Percentiles rank a stretch among this genome's conserved stretches.
Conservation (phyloP, 352 stramenopile species). For the Pythium dissotocum region DNA sequence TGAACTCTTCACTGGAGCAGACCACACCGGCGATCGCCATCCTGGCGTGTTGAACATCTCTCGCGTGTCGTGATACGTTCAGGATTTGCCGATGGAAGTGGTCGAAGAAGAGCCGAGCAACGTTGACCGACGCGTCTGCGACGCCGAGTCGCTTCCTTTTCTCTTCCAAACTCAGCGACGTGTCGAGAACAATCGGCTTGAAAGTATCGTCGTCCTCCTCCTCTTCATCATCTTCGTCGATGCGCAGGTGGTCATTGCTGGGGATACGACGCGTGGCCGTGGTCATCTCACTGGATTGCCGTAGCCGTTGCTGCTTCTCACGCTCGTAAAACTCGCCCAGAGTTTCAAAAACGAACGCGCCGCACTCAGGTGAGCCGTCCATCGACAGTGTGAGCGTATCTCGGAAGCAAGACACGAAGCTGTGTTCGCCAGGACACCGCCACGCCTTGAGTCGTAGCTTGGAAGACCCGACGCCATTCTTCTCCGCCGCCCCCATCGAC, state of each 20-base stretch:
- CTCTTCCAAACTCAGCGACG: slow-evolving; percentile 18
- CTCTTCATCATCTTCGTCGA: slow-evolving; percentile 9
- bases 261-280: not conserved
- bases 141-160: slow-evolving; percentile 26
- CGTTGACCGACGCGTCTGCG: slow-evolving; percentile 14
- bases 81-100: slow-evolving; percentile 25
- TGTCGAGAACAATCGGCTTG: slow-evolving; percentile 4
- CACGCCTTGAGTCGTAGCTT: slow-evolving; percentile 15
- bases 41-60: not conserved
- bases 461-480: not conserved
- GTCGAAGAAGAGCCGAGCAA: slow-evolving; percentile 24
- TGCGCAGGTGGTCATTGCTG: not conserved
- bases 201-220: slow-evolving; percentile 15
- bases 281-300: not conserved
- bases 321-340: slow-evolving; percentile 28
- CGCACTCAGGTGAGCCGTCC: slow-evolving; percentile 28
- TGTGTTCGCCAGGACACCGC: slow-evolving; percentile 19
- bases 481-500: slow-evolving; percentile 9
- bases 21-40: slow-evolving; percentile 17
- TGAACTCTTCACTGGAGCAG: slow-evolving; percentile 9
- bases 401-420: slow-evolving; percentile 24
- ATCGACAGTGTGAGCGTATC: slow-evolving; percentile 29
- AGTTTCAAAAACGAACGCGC: slow-evolving; percentile 30
- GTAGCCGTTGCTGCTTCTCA: slow-evolving; percentile 11
- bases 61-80: not conserved